Percentiles rank a stretch among this genome's conserved stretches.
phyloP scores from a whole-genome alignment of 768 basidiomycete genomes.

The Pholiota conissans region DNA sequence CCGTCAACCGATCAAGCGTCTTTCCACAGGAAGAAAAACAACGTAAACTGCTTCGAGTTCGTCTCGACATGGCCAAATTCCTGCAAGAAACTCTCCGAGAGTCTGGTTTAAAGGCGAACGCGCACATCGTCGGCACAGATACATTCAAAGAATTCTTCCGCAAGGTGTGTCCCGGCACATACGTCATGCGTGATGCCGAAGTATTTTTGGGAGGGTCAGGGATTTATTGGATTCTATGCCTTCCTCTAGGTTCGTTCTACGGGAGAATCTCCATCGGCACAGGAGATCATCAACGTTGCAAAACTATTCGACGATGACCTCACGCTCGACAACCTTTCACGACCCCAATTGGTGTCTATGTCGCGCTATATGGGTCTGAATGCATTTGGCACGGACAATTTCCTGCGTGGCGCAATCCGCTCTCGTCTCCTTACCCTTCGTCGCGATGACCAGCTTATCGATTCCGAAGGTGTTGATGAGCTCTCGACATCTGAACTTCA shows the following conservation, averaged over 20 bases:
- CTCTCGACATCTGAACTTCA: constrained; percentile 92
- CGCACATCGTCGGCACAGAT: constrained; percentile 90
- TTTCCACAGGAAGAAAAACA: constrained; percentile 91
- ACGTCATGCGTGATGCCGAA: constrained; percentile 3
- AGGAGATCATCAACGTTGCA: constrained; percentile 92
- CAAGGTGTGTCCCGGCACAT: constrained; percentile 54
- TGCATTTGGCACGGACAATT: constrained; percentile 98
- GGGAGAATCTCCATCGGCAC: constrained; percentile 86
- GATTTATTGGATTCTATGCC: not conserved
- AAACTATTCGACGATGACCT: constrained; percentile 97
- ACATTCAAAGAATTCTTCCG: constrained; percentile 99
- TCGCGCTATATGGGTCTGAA: constrained; percentile 98
- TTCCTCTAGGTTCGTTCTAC: constrained; percentile 78
- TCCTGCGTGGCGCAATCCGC: constrained; percentile 89
- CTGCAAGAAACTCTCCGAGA: constrained; percentile 96
- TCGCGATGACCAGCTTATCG: constrained; percentile 91
- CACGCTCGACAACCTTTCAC: constrained; percentile 95
- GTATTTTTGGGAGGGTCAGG: not conserved
- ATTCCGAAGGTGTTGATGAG: constrained; percentile 85
- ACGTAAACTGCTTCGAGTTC: constrained; percentile 89
- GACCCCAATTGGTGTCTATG: constrained; percentile 98
- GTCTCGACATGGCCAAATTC: constrained; percentile 99
- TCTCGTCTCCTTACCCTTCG: constrained; percentile 79
- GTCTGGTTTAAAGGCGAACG: constrained; percentile 88
- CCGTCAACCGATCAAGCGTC: not conserved